Conservation (phyloP, 768 basidiomycete species). For the Naematelia aurantialba region DNA sequence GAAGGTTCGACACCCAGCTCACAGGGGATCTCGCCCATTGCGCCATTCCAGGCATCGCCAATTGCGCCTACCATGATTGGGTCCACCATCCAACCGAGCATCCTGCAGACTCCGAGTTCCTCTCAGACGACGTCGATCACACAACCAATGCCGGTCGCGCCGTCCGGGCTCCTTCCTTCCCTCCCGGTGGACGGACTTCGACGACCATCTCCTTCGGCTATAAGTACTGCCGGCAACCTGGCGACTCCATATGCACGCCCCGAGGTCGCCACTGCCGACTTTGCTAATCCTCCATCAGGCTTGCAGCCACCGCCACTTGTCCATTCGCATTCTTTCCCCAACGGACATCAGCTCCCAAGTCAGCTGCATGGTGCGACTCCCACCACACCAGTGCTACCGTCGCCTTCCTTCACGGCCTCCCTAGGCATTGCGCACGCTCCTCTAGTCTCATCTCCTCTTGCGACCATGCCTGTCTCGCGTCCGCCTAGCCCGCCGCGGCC, state of each 20-base stretch:
- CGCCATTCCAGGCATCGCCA: conserved; percentile 12
- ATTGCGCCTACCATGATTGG: conserved; percentile 5
- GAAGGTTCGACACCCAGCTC: conserved; percentile 22
- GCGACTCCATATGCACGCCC: background rate
- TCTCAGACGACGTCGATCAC: background rate
- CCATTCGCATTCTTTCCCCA: conserved; percentile 51
- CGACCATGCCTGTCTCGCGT: conserved; percentile 39
- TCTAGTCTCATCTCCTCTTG: conserved; percentile 42
- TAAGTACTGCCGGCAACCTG: conserved; percentile 6
- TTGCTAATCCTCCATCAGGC: conserved; percentile 3
- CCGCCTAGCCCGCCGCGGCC: conserved; percentile 34
- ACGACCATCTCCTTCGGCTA: conserved; percentile 17
- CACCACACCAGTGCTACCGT: conserved; percentile 29
- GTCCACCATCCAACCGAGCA: conserved; percentile 5
- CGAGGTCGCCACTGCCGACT: background rate
- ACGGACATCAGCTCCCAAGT: conserved; percentile 44
- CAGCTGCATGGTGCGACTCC: conserved; percentile 32
- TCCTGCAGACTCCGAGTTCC: conserved; percentile 5
- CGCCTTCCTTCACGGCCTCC: conserved; percentile 27
- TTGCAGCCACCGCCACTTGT: conserved; percentile 40
- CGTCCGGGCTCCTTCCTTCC: conserved; percentile 18
- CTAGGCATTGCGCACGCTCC: conserved; percentile 37
- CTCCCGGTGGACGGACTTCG: conserved; percentile 28
- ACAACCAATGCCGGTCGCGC: background rate
- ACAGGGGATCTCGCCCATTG: conserved; percentile 27